A percentile compares a stretch with the other conserved stretches of the same genome.
phyloP scores from a whole-genome alignment of 371 early-diverging fungal species.

The Chytridium lagenaria region DNA sequence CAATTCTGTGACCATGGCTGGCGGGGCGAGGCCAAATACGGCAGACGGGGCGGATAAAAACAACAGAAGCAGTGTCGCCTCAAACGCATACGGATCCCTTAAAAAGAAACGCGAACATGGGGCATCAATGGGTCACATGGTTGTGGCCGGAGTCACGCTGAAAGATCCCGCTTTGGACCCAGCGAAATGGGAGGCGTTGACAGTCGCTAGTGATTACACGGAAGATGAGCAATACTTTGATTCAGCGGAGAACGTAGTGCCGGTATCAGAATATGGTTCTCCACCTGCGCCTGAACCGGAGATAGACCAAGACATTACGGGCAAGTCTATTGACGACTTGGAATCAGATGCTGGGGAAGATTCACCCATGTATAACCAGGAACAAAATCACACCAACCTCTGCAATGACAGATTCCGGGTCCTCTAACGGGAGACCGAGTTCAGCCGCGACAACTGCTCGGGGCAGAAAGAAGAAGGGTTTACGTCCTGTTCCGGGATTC shows the following conservation, averaged over 20 bases:
- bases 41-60: background rate
- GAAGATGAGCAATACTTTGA: background rate
- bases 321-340: no score
- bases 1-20: no score
- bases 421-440: slow-evolving; percentile 2
- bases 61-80: background rate
- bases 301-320: no score
- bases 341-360: no score
- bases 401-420: background rate
- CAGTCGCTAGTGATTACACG: slow-evolving; percentile 1
- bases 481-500: slow-evolving; percentile 13
- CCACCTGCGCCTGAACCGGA: no score
- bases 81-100: background rate
- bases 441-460: background rate
- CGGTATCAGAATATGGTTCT: no score
- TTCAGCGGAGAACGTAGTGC: background rate
- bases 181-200: slow-evolving; percentile 9
- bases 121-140: slow-evolving; percentile 15
- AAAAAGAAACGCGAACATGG: slow-evolving; percentile 9
- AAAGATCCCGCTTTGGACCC: slow-evolving; percentile 13
- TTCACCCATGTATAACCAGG: no score
- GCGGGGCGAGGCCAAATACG: no score
- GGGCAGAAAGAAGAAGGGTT: background rate
- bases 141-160: slow-evolving; percentile 11
- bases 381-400: no score